Percentiles rank a stretch among this genome's conserved stretches.
Evolutionary conservation across 73 alveolate species (phyloP).

Genomic region (Paramecium sonneborni): DNA sequence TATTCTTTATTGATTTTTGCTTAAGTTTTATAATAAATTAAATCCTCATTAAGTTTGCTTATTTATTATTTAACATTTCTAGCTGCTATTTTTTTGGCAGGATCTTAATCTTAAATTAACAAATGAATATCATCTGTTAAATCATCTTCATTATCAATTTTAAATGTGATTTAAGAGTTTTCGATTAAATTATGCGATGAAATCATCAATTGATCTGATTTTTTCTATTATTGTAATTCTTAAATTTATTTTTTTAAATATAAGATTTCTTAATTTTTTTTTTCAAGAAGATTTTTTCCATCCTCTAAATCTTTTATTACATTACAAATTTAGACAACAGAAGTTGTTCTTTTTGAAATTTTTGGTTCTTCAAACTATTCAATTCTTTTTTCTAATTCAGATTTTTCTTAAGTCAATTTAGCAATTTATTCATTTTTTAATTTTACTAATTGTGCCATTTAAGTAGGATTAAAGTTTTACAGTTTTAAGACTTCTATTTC

Average conservation of each 20-base stretch:
- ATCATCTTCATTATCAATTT: background rate
- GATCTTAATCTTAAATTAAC: conserved; percentile 4
- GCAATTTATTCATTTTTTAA: conserved; percentile 21
- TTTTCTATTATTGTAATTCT: background rate
- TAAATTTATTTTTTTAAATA: background rate
- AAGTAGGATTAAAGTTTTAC: background rate
- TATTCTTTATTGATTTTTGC: conserved; percentile 40
- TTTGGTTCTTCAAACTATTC: background rate
- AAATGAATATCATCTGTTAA: background rate
- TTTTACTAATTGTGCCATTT: conserved; percentile 7
- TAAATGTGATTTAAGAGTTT: background rate
- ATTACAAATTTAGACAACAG: background rate
- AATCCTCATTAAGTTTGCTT: background rate
- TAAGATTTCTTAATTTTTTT: conserved; percentile 46
- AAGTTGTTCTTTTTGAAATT: background rate
- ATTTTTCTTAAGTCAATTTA: background rate
- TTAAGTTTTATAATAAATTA: conserved; percentile 1
- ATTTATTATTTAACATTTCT: conserved; percentile 21
- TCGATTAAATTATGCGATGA: background rate
- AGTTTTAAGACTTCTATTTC: conserved; percentile 25
- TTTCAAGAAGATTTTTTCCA: conserved; percentile 21
- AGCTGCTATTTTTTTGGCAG: conserved; percentile 8
- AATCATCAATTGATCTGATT: background rate
- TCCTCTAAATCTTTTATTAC: conserved; percentile 51
- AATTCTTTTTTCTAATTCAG: background rate